Conservation (phyloP, 331 rosid species). For the Pyrus hybrid region DNA sequence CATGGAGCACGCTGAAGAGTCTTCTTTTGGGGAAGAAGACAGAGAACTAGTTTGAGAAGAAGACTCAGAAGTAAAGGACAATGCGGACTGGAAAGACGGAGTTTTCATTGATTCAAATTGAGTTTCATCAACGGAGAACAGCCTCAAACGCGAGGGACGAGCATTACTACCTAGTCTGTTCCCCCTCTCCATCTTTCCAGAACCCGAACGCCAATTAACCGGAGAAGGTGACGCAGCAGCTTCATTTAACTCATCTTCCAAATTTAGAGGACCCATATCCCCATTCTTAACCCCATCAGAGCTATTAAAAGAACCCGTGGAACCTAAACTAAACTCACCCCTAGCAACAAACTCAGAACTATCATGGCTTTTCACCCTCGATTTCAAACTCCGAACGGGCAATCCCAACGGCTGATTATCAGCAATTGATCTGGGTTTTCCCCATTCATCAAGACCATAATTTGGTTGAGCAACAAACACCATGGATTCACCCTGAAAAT, state of each 20-base stretch:
- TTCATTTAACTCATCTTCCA: constrained; percentile 36
- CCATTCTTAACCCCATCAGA: constrained; percentile 22
- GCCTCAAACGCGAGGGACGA: constrained; percentile 47
- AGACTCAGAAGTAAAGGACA: constrained; percentile 31
- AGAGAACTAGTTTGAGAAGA: constrained; percentile 46
- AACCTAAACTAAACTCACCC: constrained; percentile 57
- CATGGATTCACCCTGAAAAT: constrained; percentile 45
- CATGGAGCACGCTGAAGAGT: constrained; percentile 23
- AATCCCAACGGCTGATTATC: constrained; percentile 56
- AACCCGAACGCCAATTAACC: constrained; percentile 38
- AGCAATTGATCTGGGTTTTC: constrained; percentile 21
- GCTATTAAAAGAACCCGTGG: constrained; percentile 29
- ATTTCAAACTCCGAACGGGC: constrained; percentile 70
- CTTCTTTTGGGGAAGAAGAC: constrained; percentile 27
- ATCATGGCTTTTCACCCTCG: constrained; percentile 26
- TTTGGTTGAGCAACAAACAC: constrained; percentile 51
- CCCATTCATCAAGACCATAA: constrained; percentile 22
- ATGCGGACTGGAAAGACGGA: constrained; percentile 37
- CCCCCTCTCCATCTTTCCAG: constrained; percentile 32
- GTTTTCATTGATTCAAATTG: constrained; percentile 52
- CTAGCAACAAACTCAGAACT: constrained; percentile 22
- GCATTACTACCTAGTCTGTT: constrained; percentile 25
- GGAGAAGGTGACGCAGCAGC: constrained; percentile 46
- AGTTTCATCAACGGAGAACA: constrained; percentile 59
- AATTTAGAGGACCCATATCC: constrained; percentile 40